Base-by-base conservation (phyloP, 176 grass and related monocot species). In the Dendrocalamus sinicus region DNA sequence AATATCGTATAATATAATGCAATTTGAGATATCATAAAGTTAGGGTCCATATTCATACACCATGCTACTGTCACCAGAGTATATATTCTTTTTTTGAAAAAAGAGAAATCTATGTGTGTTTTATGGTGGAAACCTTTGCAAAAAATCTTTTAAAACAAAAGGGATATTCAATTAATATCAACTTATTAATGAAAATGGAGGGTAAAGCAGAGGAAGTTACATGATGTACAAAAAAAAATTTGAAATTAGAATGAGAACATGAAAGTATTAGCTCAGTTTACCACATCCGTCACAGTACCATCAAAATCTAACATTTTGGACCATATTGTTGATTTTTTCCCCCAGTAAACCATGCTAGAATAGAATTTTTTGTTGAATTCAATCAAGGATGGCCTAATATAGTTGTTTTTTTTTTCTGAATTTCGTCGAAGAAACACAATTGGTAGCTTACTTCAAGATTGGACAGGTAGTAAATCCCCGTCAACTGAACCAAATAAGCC, bases 11-110 rank as follows among this genome's bases (percentile, higher is more conserved):
- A 78, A 35, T 39, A 32, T 52, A 41, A 43, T 72, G 73, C 66
- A 78, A 72, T 65, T 72, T 64, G 54, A 72, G 37, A 22, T 70
- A 59, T 44, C 28, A 53, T 45, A 13, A n/a, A 26, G 73, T 68
- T 68, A 20, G 12, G 61, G 15, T 74, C 52, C 43, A 19, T 23
- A 83, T 32, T 17, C 61, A 11, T 23, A 39, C n/a, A 5, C 19
- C 35, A 10, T 32, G 10, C 6, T 20, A 43, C 35, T 44, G 7
- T 28, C 35, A 30, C 19, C 20, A 22, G 16, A 26, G 46, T 66
- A 52, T 28, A 17, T 61, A 60, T 45, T 63, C 13, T 46, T 2
- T 60, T 60, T 41, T 24, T 48, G 4, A 13, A 7, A 80, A 67
- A 9, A 9, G 37, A 9, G 5, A 32, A 2, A 55, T 19, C 1